These are phyloP conservation scores for Verticillium dahliae DNA, from an alignment of 2,329 filamentous ascomycete species.

Conservation along the genomic window DNA sequence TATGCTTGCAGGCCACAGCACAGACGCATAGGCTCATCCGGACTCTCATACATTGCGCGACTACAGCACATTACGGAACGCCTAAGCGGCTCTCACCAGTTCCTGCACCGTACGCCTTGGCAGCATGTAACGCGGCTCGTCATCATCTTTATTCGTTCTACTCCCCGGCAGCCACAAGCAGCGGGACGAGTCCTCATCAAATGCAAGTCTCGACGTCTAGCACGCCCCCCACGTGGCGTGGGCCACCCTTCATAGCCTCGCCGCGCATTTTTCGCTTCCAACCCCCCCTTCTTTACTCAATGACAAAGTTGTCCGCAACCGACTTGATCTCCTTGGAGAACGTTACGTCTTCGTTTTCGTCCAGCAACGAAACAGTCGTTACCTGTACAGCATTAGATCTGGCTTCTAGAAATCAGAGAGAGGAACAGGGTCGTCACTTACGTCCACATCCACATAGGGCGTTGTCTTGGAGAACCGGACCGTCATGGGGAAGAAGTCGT, in stretches of 20 bases:
- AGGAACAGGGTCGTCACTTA: conserved; percentile 43
- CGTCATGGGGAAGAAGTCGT: conserved; percentile 97
- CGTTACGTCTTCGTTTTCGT: conserved; percentile 70
- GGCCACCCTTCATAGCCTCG: not conserved
- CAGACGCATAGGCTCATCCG: too few species aligned
- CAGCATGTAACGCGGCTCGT: not conserved
- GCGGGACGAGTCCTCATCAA: not conserved
- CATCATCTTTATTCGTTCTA: not conserved
- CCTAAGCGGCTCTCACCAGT: not conserved
- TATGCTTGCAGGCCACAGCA: too few species aligned
- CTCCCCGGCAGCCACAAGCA: not conserved
- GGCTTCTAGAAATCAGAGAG: too few species aligned
- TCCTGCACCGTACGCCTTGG: not conserved
- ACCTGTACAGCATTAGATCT: conserved; percentile 35
- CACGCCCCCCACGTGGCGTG: not conserved
- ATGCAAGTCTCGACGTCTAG: not conserved
- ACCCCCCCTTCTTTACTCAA: conserved; percentile 51
- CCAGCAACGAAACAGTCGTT: conserved; percentile 61
- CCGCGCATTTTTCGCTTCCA: not conserved
- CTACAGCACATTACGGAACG: too few species aligned
- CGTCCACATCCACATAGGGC: conserved; percentile 89
- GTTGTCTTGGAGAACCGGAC: conserved; percentile 80
- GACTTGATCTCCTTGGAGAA: conserved; percentile 81
- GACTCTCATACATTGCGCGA: too few species aligned
- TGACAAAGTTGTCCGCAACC: conserved; percentile 66